phyloP scores from a whole-genome alignment of 2,329 filamentous ascomycete species.

The Paraphoma sp. region DNA sequence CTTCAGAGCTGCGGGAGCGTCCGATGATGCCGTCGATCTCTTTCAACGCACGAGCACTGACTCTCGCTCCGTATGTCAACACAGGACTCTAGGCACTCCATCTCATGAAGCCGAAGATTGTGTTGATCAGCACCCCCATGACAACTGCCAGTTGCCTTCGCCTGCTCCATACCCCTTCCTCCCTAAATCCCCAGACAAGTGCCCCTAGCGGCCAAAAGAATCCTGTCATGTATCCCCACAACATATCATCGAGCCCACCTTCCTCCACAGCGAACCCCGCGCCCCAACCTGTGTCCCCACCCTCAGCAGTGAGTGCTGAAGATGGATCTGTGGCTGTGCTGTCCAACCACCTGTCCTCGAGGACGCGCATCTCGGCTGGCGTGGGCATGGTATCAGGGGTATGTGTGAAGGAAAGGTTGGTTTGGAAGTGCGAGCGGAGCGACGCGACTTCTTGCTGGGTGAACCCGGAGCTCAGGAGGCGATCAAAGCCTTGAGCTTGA shows the following conservation, averaged over 20 bases:
- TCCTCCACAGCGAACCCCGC: conserved; percentile 61
- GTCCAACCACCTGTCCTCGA: conserved; percentile 94
- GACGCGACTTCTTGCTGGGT: conserved; percentile 81
- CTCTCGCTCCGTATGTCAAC: not conserved
- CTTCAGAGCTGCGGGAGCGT: not conserved
- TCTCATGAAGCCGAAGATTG: conserved; percentile 75
- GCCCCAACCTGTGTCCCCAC: conserved; percentile 53
- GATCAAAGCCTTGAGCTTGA: conserved; percentile 86
- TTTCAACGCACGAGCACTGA: not conserved
- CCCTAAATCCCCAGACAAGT: conserved; percentile 81
- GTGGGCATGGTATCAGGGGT: conserved; percentile 90
- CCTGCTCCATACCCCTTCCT: conserved; percentile 86
- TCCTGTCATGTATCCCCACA: conserved; percentile 87
- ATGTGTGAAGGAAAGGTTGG: conserved; percentile 80
- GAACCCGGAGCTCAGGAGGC: conserved; percentile 82
- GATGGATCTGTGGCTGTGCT: conserved; percentile 55
- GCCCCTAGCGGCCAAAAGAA: conserved; percentile 95
- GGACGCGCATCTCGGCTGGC: conserved; percentile 72
- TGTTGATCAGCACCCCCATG: conserved; percentile 81
- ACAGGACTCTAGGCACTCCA: conserved; percentile 52
- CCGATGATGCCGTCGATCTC: not conserved
- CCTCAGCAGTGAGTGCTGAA: conserved; percentile 47
- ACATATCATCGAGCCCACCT: conserved; percentile 79
- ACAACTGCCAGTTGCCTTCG: conserved; percentile 86
- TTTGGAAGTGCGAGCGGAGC: conserved; percentile 85